A percentile compares a stretch with the other conserved stretches of the same genome.
phyloP scores from a whole-genome alignment of 352 stramenopile species.

The Thalassiosira pacifica region DNA sequence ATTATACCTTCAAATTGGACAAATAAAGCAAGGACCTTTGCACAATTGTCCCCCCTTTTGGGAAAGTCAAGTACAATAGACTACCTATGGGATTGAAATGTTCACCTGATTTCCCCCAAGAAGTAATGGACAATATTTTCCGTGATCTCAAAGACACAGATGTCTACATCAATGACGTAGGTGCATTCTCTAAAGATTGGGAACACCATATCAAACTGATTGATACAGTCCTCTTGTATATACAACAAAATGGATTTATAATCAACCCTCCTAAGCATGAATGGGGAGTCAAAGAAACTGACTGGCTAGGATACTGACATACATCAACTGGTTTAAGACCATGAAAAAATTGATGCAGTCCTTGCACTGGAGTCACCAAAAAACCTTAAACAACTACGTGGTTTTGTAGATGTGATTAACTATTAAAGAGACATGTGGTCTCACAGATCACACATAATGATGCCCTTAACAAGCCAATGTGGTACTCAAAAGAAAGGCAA shows the following conservation, averaged over 20 bases:
- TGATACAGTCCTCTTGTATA: slow-evolving; percentile 13
- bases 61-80: slow-evolving; percentile 53
- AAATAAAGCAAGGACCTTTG: slow-evolving; percentile 45
- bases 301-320: slow-evolving; percentile 46
- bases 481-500: slow-evolving; percentile 21
- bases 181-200: slow-evolving; percentile 33
- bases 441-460: slow-evolving; percentile 47
- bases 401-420: slow-evolving; percentile 57
- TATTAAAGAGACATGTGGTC: slow-evolving; percentile 64
- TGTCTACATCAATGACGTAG: neutral
- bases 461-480: slow-evolving; percentile 29
- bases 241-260: slow-evolving; percentile 50
- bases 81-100: slow-evolving; percentile 58
- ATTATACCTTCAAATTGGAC: slow-evolving; percentile 67
- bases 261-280: slow-evolving; percentile 69
- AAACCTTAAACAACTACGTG: slow-evolving; percentile 37
- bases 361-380: neutral
- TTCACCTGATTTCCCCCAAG: slow-evolving; percentile 61
- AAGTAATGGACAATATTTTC: slow-evolving; percentile 49
- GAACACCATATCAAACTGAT: slow-evolving; percentile 8
- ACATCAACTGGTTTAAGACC: slow-evolving; percentile 59
- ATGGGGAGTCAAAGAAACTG: slow-evolving; percentile 2
- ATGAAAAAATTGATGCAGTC: slow-evolving; percentile 57
- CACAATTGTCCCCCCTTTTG: slow-evolving; percentile 61
- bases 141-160: no score